phyloP scores from a whole-genome alignment of 2,329 filamentous ascomycete species.

The Xylariaceae sp. region DNA sequence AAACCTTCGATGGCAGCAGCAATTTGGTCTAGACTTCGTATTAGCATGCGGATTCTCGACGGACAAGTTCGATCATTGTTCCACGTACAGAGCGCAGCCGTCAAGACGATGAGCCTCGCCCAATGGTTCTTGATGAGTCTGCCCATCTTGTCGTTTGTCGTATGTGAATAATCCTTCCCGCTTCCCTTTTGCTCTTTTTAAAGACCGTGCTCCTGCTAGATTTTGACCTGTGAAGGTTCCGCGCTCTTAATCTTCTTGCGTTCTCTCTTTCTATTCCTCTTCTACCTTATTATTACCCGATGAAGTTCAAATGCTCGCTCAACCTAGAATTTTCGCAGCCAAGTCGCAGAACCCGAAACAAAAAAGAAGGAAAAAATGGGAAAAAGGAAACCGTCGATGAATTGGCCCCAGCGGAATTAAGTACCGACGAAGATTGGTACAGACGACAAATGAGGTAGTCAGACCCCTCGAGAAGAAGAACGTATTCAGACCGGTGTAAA shows the following conservation, averaged over 20 bases:
- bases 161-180: slow-evolving; percentile 1
- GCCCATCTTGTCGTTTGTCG: slow-evolving; percentile 62
- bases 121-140: slow-evolving; percentile 99
- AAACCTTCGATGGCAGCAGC: slow-evolving; percentile 78
- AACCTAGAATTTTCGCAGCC: slow-evolving; percentile 10
- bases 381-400: slow-evolving; percentile 18
- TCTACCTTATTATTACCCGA: slow-evolving; percentile 11
- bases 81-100: slow-evolving; percentile 59
- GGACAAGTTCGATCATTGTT: background rate
- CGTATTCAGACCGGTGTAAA: slow-evolving; percentile 36
- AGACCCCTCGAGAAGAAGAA: slow-evolving; percentile 41
- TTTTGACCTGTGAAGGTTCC: slow-evolving; percentile 22
- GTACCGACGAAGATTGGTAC: slow-evolving; percentile 14
- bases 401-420: slow-evolving; percentile 16
- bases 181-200: background rate
- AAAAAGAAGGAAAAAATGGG: slow-evolving; percentile 21
- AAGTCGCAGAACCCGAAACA: slow-evolving; percentile 16
- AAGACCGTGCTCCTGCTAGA: slow-evolving; percentile 13
- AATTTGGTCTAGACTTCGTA: slow-evolving; percentile 69
- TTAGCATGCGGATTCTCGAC: slow-evolving; percentile 29
- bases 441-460: slow-evolving; percentile 45
- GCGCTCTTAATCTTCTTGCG: slow-evolving; percentile 13
- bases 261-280: slow-evolving; percentile 11
- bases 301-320: slow-evolving; percentile 22
- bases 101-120: slow-evolving; percentile 89